Conservation (phyloP, 2,329 filamentous ascomycete species). For the Hymenoscyphus repandus region DNA sequence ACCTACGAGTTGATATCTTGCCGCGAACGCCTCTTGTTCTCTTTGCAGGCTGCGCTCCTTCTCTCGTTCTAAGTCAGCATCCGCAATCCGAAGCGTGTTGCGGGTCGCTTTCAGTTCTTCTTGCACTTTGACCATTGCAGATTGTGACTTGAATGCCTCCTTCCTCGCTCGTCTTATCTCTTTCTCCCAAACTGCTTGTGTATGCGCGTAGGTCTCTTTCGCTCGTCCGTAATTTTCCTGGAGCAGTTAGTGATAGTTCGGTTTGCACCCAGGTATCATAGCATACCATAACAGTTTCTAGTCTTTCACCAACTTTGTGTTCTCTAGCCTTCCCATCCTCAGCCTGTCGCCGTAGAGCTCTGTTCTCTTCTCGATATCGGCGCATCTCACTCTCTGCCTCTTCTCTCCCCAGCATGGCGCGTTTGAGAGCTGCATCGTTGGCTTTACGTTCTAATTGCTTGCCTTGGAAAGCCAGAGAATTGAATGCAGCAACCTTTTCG, state of each 20-base stretch:
- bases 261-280: conserved; percentile 26
- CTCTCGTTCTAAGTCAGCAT: conserved; percentile 57
- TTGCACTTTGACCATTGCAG: conserved; percentile 63
- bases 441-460: conserved; percentile 60
- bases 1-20: conserved; percentile 59
- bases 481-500: conserved; percentile 68
- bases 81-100: conserved; percentile 43
- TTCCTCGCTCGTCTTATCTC: conserved; percentile 65
- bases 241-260: conserved; percentile 11
- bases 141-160: conserved; percentile 71
- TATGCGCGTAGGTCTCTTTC: conserved; percentile 64
- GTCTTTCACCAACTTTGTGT: conserved; percentile 57
- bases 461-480: conserved; percentile 52
- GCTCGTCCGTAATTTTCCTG: conserved; percentile 66
- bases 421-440: conserved; percentile 60
- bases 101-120: conserved; percentile 65
- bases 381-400: conserved; percentile 66
- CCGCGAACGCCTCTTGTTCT: conserved; percentile 65
- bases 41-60: conserved; percentile 55
- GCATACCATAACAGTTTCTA: conserved; percentile 66
- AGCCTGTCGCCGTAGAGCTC: conserved; percentile 49
- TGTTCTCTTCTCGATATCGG: conserved; percentile 55
- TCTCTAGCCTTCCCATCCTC: conserved; percentile 64
- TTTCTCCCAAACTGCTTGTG: conserved; percentile 66
- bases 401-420: conserved; percentile 63